Percentiles rank a stretch among this genome's conserved stretches.
phyloP scores from a whole-genome alignment of 768 basidiomycete genomes.

The Macrolepiota dolichaula region DNA sequence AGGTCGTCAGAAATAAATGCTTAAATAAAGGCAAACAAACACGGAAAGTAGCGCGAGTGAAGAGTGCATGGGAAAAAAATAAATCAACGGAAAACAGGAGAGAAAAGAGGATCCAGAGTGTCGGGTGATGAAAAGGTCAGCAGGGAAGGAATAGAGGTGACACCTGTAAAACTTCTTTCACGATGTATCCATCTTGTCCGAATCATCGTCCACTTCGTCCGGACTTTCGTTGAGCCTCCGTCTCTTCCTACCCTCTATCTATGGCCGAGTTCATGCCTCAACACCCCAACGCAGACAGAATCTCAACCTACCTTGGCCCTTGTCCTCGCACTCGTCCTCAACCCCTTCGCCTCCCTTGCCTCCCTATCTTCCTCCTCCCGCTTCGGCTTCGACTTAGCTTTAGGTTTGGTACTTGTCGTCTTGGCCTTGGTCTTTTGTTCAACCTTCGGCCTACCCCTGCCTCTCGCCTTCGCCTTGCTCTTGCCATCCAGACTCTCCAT shows the following conservation, averaged over 20 bases:
- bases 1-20: background rate
- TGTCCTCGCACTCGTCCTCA: conserved; percentile 7
- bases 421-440: background rate
- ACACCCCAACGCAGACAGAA: background rate
- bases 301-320: background rate
- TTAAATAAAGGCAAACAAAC: background rate
- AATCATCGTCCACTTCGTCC: background rate
- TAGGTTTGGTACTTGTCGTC: background rate
- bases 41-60: background rate
- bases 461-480: background rate
- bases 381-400: background rate
- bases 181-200: conserved; percentile 10
- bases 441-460: background rate
- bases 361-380: conserved; percentile 7
- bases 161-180: background rate
- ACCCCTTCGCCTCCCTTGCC: conserved; percentile 4
- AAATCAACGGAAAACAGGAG: background rate
- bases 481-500: conserved; percentile 3
- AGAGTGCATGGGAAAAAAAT: background rate
- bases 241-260: conserved; percentile 2
- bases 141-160: background rate
- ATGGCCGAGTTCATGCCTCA: background rate
- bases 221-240: background rate
- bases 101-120: background rate
- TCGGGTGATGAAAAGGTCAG: background rate